phyloP scores from a whole-genome alignment of 139 green algal species.

The Choricystis sp. region DNA sequence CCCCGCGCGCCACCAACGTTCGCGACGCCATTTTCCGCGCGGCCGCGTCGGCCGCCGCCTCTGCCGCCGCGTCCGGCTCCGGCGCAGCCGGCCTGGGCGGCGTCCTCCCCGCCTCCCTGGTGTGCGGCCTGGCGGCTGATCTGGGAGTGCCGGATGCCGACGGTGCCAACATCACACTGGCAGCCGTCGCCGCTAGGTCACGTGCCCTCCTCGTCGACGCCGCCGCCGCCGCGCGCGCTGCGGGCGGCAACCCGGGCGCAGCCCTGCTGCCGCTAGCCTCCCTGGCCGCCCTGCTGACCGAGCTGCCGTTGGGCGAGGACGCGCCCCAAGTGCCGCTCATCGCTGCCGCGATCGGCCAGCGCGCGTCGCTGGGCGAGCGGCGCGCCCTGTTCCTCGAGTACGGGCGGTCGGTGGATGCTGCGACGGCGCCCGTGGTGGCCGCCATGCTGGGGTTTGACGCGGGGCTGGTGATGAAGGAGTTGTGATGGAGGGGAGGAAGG shows the following conservation, averaged over 20 bases:
- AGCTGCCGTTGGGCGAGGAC: background rate
- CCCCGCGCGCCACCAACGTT: background rate
- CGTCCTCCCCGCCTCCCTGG: background rate
- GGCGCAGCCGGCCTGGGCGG: background rate
- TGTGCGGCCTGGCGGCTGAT: slow-evolving; percentile 1
- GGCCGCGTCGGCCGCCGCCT: slow-evolving; percentile 2
- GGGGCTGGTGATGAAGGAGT: slow-evolving; percentile 2
- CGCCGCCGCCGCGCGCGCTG: background rate
- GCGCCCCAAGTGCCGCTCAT: slow-evolving; percentile 9
- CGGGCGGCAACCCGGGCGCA: background rate
- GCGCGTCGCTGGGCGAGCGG: slow-evolving; percentile 4
- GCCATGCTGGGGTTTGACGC: slow-evolving; percentile 9
- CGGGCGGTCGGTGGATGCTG: slow-evolving; percentile 5
- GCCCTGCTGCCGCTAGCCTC: slow-evolving; percentile 2
- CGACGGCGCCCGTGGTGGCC: background rate
- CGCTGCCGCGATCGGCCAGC: slow-evolving; percentile 1
- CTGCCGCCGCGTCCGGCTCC: background rate
- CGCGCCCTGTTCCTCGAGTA: background rate
- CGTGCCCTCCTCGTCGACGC: slow-evolving; percentile 1
- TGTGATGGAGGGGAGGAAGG: background rate
- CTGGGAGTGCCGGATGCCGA: slow-evolving; percentile 1
- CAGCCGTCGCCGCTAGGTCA: slow-evolving; percentile 2
- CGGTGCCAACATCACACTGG: slow-evolving; percentile 5
- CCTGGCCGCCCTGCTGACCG: slow-evolving; percentile 3
- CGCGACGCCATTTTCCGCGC: slow-evolving; percentile 12